These are phyloP conservation scores for Clarireedia hainanense DNA, from an alignment of 2,329 filamentous ascomycete species.

Conservation along the genomic window DNA sequence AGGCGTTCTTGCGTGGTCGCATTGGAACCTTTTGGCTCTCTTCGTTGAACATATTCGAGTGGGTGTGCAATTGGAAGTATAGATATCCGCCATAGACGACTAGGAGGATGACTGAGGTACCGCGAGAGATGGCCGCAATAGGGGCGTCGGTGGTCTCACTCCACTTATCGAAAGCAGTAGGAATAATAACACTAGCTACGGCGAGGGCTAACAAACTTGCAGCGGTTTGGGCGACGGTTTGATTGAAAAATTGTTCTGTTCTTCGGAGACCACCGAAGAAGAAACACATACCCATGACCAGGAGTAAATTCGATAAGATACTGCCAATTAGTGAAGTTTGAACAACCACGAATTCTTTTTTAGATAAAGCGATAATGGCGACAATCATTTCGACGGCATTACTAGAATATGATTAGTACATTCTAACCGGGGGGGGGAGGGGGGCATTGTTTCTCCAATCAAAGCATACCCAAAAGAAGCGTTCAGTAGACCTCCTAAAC, in stretches of 20 bases:
- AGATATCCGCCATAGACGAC: slow-evolving; percentile 79
- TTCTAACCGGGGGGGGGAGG: slow-evolving; percentile 8
- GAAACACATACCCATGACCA: slow-evolving; percentile 89
- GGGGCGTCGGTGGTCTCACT: slow-evolving; percentile 33
- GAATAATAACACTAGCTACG: slow-evolving; percentile 77
- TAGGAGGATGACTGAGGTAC: slow-evolving; percentile 72
- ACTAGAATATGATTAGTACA: slow-evolving; percentile 31
- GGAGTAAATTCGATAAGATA: slow-evolving; percentile 82
- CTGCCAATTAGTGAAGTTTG: slow-evolving; percentile 89
- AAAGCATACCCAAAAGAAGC: slow-evolving; percentile 72
- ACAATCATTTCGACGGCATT: slow-evolving; percentile 89
- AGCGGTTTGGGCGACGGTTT: slow-evolving; percentile 83
- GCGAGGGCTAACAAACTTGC: slow-evolving; percentile 60
- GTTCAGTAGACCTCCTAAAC: slow-evolving; percentile 80
- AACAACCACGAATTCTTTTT: slow-evolving; percentile 66
- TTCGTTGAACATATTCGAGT: slow-evolving; percentile 70
- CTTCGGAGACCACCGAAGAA: slow-evolving; percentile 68
- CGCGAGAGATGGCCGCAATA: slow-evolving; percentile 59
- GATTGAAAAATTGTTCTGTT: slow-evolving; percentile 81
- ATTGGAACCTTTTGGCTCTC: slow-evolving; percentile 70
- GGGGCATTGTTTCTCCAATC: background rate
- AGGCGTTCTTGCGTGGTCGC: slow-evolving; percentile 37
- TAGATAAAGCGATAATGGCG: slow-evolving; percentile 70
- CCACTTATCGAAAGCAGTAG: slow-evolving; percentile 70
- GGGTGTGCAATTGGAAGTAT: slow-evolving; percentile 85